Evolutionary conservation across 2,329 filamentous ascomycete genomes (phyloP).

Genomic region (Colletotrichum plurivorum): DNA sequence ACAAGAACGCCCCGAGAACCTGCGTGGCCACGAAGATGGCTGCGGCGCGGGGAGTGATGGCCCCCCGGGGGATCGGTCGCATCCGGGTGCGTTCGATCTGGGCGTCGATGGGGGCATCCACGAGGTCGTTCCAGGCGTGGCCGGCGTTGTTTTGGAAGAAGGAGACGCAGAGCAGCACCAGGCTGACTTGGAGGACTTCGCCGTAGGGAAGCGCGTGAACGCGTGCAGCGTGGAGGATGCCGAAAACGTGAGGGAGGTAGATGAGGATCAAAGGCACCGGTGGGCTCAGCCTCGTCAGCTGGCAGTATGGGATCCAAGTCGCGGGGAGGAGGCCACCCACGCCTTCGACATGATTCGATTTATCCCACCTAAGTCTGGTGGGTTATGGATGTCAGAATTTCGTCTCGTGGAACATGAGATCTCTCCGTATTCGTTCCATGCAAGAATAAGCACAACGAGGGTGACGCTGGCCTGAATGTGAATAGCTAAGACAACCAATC

Average conservation of each 20-base stretch:
- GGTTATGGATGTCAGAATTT: too few relatives aligned
- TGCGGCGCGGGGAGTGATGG: conserved; percentile 47
- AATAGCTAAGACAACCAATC: too few relatives aligned
- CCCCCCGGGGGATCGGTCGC: conserved; percentile 52
- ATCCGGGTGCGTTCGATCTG: conserved; percentile 48
- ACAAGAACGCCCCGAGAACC: conserved; percentile 42
- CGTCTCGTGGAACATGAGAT: too few relatives aligned
- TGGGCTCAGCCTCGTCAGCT: conserved; percentile 50
- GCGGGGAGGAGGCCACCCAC: conserved; percentile 49
- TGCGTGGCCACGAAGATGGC: conserved; percentile 49
- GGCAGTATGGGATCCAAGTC: conserved; percentile 51
- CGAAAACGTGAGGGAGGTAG: conserved; percentile 43
- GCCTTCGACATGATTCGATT: conserved; percentile 41
- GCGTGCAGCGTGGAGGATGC: conserved; percentile 44
- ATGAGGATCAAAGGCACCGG: conserved; percentile 50
- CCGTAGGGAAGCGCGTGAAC: not conserved
- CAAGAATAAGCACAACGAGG: too few relatives aligned
- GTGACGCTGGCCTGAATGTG: too few relatives aligned
- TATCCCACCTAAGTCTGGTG: too few relatives aligned
- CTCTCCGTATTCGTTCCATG: too few relatives aligned
- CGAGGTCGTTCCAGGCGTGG: conserved; percentile 51
- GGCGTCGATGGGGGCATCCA: conserved; percentile 51
- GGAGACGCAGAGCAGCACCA: conserved; percentile 45
- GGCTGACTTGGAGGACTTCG: not conserved
- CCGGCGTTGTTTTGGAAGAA: conserved; percentile 51